These are phyloP conservation scores for Borovskyia barvae DNA, from an alignment of 208 protist genomes.

Conservation along the genomic window DNA sequence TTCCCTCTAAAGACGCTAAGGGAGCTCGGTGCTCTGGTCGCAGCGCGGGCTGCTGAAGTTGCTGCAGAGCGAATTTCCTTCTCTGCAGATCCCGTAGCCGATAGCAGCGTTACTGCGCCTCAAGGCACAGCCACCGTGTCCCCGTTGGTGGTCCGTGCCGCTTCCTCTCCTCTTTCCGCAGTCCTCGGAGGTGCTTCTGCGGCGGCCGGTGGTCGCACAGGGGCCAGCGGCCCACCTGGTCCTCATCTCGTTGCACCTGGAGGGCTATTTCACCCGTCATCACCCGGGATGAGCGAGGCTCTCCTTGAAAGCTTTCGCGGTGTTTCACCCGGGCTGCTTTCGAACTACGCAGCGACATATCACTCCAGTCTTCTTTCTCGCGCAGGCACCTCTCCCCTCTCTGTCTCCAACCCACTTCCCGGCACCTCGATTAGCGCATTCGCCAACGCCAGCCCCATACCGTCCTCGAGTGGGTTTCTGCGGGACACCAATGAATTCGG, in stretches of 20 bases:
- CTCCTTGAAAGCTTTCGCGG: conserved; percentile 6
- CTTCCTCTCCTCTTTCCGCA: too few relatives aligned
- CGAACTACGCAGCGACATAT: conserved; percentile 1
- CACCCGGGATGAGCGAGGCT: conserved; percentile 8
- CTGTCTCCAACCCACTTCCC: too few relatives aligned
- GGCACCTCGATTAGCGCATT: too few relatives aligned
- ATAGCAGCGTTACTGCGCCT: too few relatives aligned
- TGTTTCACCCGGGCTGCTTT: not conserved
- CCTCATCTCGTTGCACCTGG: too few relatives aligned
- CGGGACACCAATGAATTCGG: conserved; percentile 20
- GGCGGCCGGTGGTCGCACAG: too few relatives aligned
- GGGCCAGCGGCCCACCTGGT: too few relatives aligned
- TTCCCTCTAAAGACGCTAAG: conserved; percentile 46
- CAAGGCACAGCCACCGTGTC: too few relatives aligned
- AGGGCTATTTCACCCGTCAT: not conserved
- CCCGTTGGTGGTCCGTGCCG: too few relatives aligned
- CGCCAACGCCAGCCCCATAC: not conserved
- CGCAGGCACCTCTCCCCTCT: too few relatives aligned
- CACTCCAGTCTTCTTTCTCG: too few relatives aligned
- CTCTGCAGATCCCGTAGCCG: not conserved
- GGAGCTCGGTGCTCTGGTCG: conserved; percentile 45
- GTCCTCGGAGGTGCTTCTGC: too few relatives aligned
- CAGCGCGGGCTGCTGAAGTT: conserved; percentile 21
- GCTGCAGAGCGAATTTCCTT: conserved; percentile 11
- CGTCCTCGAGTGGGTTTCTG: conserved; percentile 2